Evolutionary conservation across 2,329 filamentous ascomycete species (phyloP), one percentile per base, ranked within the genome.

Genomic region (Penicillium aurantiogriseum): DNA sequence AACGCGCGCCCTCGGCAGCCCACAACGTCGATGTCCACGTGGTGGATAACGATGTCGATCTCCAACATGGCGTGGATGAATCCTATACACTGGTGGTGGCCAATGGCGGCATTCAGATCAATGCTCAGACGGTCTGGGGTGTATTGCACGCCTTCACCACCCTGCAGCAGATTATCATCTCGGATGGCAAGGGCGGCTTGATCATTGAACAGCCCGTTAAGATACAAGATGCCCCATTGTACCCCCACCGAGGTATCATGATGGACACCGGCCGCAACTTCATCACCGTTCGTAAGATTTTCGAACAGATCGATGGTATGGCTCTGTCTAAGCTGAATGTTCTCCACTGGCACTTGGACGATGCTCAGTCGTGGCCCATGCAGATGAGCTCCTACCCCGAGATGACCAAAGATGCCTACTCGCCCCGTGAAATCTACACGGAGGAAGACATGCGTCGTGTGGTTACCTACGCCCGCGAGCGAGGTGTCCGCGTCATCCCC

Each of bases 401-500:
- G 57, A 82, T 83, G 77, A 79, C 74, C 40, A 76, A 80, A 52
- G 82, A 83, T 56, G 81, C 82, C 2, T 85, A 83, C 68, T 84
- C 82, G 0, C 51, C 71, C 10, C 74, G 76, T 5, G 79, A 83
- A 62, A 69, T 74, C 48, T 84, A 79, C 67, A 76, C 77, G 3
- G 74, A 79, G 2, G 62, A 66, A 0, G 74, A 77, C 56, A 68
- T 84, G 45, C 73, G 69, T 19, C 70, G 71, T 3, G 69, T 84
- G 49, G 76, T 84, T 50, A 66, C 68, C 13, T 84, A 83, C 60
- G 82, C 80, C 17, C 74, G 79, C 38, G 78, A 79, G 35, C 83
- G 83, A 19, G 84, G 80, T 55, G 77, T 86, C n/a, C 81, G 84
- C 54, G 76, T 86, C 54, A 76, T 86, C 35, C 81, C 84, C n/a